These are phyloP conservation scores for Claviceps sp. DNA, from an alignment of 2,329 filamentous ascomycete genomes.

Conservation along the genomic window DNA sequence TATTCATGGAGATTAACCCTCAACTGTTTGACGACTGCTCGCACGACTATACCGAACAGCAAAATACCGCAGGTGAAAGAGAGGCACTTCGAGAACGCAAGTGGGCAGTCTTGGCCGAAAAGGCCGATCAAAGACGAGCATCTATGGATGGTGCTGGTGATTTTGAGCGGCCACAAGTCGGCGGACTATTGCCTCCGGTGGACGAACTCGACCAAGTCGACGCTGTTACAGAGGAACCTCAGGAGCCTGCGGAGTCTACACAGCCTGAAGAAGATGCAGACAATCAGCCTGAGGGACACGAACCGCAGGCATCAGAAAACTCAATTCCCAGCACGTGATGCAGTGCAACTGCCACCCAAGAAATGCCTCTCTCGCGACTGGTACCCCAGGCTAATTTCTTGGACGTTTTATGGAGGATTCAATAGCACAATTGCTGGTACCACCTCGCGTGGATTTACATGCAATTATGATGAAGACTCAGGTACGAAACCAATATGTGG, in stretches of 20 bases:
- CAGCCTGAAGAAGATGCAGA: slow-evolving; percentile 72
- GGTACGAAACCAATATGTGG: background rate
- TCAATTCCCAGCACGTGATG: slow-evolving; percentile 38
- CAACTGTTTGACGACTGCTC: slow-evolving; percentile 98
- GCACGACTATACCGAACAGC: slow-evolving; percentile 92
- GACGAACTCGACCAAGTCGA: slow-evolving; percentile 79
- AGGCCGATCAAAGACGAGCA: slow-evolving; percentile 56
- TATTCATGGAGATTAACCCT: slow-evolving; percentile 99
- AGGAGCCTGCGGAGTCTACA: slow-evolving; percentile 77
- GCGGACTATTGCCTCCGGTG: slow-evolving; percentile 31
- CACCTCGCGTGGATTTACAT: background rate
- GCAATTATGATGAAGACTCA: background rate
- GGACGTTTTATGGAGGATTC: background rate
- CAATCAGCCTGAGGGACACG: slow-evolving; percentile 40
- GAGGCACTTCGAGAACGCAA: slow-evolving; percentile 72
- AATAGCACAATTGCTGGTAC: background rate
- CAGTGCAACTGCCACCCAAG: background rate
- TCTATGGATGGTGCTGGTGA: slow-evolving; percentile 19
- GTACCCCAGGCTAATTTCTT: background rate
- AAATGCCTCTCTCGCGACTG: background rate
- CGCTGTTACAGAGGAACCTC: slow-evolving; percentile 65
- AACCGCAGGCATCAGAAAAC: slow-evolving; percentile 47
- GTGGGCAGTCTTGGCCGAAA: slow-evolving; percentile 76
- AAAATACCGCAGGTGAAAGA: slow-evolving; percentile 79
- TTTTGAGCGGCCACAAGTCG: slow-evolving; percentile 24